phyloP scores from a whole-genome alignment of 2,329 filamentous ascomycete species.

The Fusarium odoratissimum region DNA sequence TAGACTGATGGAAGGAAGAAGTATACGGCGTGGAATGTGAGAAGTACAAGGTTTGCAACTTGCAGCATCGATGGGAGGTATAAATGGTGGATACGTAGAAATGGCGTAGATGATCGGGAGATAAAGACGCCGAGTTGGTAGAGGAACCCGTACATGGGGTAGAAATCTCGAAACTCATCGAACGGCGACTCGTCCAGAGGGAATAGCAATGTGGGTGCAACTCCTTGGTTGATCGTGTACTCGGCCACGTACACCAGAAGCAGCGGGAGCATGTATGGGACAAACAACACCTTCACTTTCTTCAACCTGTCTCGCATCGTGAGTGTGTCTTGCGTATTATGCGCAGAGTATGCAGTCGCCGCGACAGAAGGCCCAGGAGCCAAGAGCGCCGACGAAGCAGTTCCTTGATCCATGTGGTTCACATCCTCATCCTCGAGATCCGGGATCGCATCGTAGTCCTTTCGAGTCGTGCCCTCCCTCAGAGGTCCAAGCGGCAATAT shows the following conservation, averaged over 20 bases:
- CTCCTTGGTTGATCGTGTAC: slow-evolving; percentile 97
- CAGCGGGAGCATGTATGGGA: slow-evolving; percentile 88
- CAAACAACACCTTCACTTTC: slow-evolving; percentile 76
- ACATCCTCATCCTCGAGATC: slow-evolving; percentile 54
- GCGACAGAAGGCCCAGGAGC: slow-evolving; percentile 56
- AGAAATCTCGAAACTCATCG: slow-evolving; percentile 84
- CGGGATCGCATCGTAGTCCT: slow-evolving; percentile 66
- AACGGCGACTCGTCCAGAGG: slow-evolving; percentile 83
- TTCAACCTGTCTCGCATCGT: slow-evolving; percentile 65
- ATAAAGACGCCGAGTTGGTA: slow-evolving; percentile 97
- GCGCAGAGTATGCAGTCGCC: slow-evolving; percentile 54
- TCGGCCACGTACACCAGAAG: slow-evolving; percentile 94
- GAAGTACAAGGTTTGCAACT: slow-evolving; percentile 77
- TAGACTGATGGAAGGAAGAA: slow-evolving; percentile 88
- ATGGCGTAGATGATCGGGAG: slow-evolving; percentile 90
- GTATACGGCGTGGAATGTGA: slow-evolving; percentile 81
- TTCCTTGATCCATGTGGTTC: slow-evolving; percentile 50
- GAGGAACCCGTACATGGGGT: slow-evolving; percentile 93
- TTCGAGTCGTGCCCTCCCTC: slow-evolving; percentile 55
- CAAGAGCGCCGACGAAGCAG: slow-evolving; percentile 62
- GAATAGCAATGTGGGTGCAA: slow-evolving; percentile 89
- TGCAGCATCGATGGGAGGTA: slow-evolving; percentile 88
- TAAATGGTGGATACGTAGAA: slow-evolving; percentile 81
- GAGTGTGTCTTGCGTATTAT: slow-evolving; percentile 41
- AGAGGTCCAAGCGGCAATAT: slow-evolving; percentile 79